phyloP scores from a whole-genome alignment of 2,329 filamentous ascomycete species.

The Emmonsia crescens region DNA sequence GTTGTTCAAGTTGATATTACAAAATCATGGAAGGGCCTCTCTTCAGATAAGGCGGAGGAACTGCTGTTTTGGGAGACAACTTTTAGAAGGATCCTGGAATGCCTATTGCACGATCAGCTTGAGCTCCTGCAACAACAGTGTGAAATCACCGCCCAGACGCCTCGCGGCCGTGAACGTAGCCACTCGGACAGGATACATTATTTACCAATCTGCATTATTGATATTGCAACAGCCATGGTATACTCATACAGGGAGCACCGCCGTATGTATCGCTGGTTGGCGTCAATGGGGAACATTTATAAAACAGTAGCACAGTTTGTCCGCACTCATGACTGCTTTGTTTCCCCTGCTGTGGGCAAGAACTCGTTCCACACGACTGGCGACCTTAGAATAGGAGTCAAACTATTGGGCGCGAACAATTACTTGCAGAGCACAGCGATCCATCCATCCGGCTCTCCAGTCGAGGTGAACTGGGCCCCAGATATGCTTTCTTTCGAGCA shows the following conservation, averaged over 20 bases:
- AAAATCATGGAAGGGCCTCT: slow-evolving; percentile 16
- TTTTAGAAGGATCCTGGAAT: slow-evolving; percentile 12
- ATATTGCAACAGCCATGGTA: slow-evolving; percentile 8
- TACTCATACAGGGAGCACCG: not conserved
- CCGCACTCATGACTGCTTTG: slow-evolving; percentile 13
- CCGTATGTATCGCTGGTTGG: slow-evolving; percentile 6
- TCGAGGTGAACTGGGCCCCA: slow-evolving; percentile 8
- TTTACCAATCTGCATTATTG: slow-evolving; percentile 7
- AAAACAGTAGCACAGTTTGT: slow-evolving; percentile 10
- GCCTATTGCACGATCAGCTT: slow-evolving; percentile 11
- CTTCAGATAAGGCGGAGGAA: slow-evolving; percentile 12
- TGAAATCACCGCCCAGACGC: not conserved
- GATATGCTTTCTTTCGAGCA: slow-evolving; percentile 9
- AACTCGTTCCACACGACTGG: not conserved
- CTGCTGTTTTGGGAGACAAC: slow-evolving; percentile 13
- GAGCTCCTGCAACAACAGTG: slow-evolving; percentile 4
- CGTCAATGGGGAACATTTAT: slow-evolving; percentile 7
- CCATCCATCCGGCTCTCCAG: not conserved
- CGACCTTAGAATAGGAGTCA: slow-evolving; percentile 5
- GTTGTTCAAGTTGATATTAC: slow-evolving; percentile 7
- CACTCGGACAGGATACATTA: not conserved
- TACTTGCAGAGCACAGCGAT: not conserved
- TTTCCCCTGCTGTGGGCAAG: not conserved
- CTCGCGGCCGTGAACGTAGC: not conserved
- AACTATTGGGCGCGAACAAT: not conserved